Base-by-base conservation (phyloP, 441 rosid species). In the Manihot esculenta region DNA sequence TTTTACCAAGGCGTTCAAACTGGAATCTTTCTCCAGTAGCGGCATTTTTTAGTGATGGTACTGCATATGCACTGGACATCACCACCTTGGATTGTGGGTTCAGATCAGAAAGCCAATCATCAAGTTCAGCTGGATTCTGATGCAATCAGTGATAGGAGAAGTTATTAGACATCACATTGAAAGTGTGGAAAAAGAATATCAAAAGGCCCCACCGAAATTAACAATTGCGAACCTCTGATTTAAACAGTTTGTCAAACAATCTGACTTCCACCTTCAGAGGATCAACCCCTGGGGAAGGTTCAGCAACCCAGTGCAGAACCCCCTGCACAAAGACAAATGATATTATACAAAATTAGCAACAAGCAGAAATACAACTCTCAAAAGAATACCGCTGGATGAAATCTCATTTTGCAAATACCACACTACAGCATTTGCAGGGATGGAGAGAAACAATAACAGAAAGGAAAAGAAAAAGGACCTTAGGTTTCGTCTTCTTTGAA, bases 241-340 rank as follows among this genome's bases (percentile, higher is more conserved):
- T 84, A 38, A 95, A 95, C 66, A 95, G 85, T 73, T 79, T 95
- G 66, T 93, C 97, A 71, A 93, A 95, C 83, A 91, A 84, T 79
- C 97, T 84, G 79, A 95, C 96, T 90, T 92, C 97, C 63, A 89
- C 83, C 74, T 82, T 82, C 73, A 93, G 74, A 17, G 95, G 96
- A 59, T 86, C 76, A 62, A 76, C 79, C 60, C 90, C 93, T 0
- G 83, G 78, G 21, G 87, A 85, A 69, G 95, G 76, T 76, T 89
- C 89, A 78, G 94, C 75, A 21, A 93, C 97, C 99, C 98, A 95
- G 72, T 93, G 98, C 64, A 93, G 90, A 81, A 93, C 98, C 26
- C 99, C 99, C 98, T 93, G 76, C 3, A 59, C 20, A 45, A 38
- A 38, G 6, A 35, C n/a, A 21, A 24, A 27, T 21, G 21, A 41